Percentiles rank a stretch among this genome's conserved stretches.
phyloP scores from a whole-genome alignment of 805 yeast species.

The Wickerhamomyces ciferrii region DNA sequence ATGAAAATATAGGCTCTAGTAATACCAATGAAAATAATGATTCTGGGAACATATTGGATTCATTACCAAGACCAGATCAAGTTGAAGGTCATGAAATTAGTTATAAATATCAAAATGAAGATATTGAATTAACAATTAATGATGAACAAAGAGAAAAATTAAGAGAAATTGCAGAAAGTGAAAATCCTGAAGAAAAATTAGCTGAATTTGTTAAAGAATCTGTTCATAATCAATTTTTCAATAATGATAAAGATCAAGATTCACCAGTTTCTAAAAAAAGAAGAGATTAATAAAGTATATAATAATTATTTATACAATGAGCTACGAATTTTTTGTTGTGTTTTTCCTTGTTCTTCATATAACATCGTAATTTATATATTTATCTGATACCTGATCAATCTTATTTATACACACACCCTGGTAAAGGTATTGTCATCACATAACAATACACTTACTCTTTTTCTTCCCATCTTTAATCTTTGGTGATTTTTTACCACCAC shows the following conservation, averaged over 20 bases:
- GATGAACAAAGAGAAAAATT: slow-evolving; percentile 57
- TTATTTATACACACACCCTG: too few species aligned
- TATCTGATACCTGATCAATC: neutral
- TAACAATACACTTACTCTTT: neutral
- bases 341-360: neutral
- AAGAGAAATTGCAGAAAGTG: slow-evolving; percentile 70
- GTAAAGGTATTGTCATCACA: too few species aligned
- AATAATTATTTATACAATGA: slow-evolving; percentile 1
- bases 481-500: neutral
- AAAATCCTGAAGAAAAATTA: slow-evolving; percentile 74
- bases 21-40: slow-evolving; percentile 3
- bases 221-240: slow-evolving; percentile 48
- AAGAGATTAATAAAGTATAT: slow-evolving; percentile 14
- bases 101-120: slow-evolving; percentile 47
- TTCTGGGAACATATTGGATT: slow-evolving; percentile 5
- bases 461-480: slow-evolving; percentile 8
- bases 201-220: slow-evolving; percentile 62
- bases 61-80: slow-evolving; percentile 19
- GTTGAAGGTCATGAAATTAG: slow-evolving; percentile 42
- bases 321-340: neutral
- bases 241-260: slow-evolving; percentile 9
- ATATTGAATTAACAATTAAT: slow-evolving; percentile 37
- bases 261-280: slow-evolving; percentile 31
- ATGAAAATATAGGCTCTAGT: slow-evolving; percentile 11
- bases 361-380: neutral